A percentile compares a stretch with the other conserved stretches of the same genome.
phyloP scores from a whole-genome alignment of 495 filamentous ascomycete genomes.

The Umbilicaria muhlenbergii region DNA sequence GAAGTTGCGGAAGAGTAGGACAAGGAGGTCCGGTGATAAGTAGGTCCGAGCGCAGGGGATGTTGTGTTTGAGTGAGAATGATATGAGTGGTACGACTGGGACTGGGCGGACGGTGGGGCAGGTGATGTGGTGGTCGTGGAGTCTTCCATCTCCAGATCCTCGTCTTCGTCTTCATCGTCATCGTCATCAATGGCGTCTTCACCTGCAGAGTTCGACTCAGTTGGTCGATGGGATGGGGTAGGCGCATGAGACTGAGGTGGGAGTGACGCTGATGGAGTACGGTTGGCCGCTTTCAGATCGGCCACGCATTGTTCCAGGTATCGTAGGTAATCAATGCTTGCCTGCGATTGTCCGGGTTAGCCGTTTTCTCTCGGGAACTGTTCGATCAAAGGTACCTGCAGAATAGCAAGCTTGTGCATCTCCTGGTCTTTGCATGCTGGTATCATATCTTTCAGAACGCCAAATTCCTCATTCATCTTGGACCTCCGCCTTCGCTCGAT shows the following conservation, averaged over 20 bases:
- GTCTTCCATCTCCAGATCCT: conserved; percentile 9
- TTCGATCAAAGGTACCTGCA: conserved; percentile 47
- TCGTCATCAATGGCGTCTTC: conserved; percentile 19
- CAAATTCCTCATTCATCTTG: conserved; percentile 99
- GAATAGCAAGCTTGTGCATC: conserved; percentile 96
- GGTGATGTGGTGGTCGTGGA: neutral
- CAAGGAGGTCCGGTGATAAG: conserved; percentile 24
- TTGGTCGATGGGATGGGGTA: neutral
- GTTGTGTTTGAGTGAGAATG: conserved; percentile 10
- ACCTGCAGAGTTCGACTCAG: neutral
- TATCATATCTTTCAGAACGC: conserved; percentile 85
- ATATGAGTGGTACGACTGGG: conserved; percentile 6
- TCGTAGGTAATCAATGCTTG: conserved; percentile 90
- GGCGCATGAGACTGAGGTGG: conserved; percentile 3
- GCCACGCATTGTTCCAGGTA: conserved; percentile 83
- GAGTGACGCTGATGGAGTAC: conserved; percentile 7
- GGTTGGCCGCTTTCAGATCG: conserved; percentile 54
- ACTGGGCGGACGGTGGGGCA: conserved; percentile 11
- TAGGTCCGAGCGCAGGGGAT: conserved; percentile 9
- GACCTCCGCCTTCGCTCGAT: conserved; percentile 83
- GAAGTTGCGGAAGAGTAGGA: conserved; percentile 20
- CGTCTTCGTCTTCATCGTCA: conserved; percentile 9
- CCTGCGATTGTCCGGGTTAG: conserved; percentile 30
- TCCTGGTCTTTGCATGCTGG: conserved; percentile 79
- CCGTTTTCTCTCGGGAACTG: neutral